Conservation (phyloP, 768 basidiomycete genomes). For the Auriscalpium orientale region DNA sequence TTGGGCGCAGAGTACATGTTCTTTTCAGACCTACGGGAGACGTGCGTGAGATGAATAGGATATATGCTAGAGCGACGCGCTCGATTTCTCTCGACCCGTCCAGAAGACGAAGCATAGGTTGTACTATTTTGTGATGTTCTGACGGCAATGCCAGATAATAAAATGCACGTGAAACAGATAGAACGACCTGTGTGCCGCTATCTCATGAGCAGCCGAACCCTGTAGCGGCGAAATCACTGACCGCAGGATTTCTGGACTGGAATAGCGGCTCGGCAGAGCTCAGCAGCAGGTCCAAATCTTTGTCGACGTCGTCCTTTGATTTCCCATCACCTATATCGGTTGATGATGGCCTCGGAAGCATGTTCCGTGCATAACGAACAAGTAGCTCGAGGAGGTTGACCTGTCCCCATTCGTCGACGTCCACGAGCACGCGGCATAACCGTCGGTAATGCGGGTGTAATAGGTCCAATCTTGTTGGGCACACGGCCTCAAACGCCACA, state of each 20-base stretch:
- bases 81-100: constrained; percentile 64
- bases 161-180: constrained; percentile 65
- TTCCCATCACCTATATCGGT: constrained; percentile 22
- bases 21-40: constrained; percentile 46
- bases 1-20: no score
- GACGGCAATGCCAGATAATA: constrained; percentile 66
- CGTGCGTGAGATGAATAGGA: constrained; percentile 56
- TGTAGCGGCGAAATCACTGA: constrained; percentile 27
- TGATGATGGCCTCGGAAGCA: constrained; percentile 61
- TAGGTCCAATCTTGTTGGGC: constrained; percentile 79
- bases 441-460: constrained; percentile 85
- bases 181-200: constrained; percentile 51
- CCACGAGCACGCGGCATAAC: constrained; percentile 74
- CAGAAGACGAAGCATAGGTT: constrained; percentile 70
- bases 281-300: constrained; percentile 71
- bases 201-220: no score
- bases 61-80: constrained; percentile 65
- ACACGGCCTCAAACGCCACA: constrained; percentile 80
- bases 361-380: constrained; percentile 72
- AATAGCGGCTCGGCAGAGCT: constrained; percentile 69
- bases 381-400: constrained; percentile 72
- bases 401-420: constrained; percentile 97
- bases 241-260: constrained; percentile 82
- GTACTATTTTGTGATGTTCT: constrained; percentile 47
- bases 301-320: constrained; percentile 62